Base-by-base conservation (phyloP, 495 filamentous ascomycete species). In the Friedmanniomyces simplex region DNA sequence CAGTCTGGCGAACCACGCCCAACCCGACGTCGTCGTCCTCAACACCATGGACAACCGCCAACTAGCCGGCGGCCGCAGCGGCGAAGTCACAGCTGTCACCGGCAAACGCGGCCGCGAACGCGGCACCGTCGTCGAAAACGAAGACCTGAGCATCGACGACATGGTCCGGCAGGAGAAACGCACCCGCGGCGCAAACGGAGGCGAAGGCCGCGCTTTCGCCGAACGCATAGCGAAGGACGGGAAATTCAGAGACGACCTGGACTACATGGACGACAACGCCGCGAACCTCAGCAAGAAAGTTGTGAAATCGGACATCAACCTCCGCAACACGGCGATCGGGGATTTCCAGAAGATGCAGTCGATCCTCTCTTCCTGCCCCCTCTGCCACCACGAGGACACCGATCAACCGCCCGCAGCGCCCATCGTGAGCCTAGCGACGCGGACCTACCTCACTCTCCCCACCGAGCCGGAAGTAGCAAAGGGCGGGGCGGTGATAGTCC, bases 241-340 rank as follows among this genome's bases (percentile, higher is more conserved):
- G 25, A 95, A 91, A 67, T 98, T 96, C 66, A 81, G 87, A 79
- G 85, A 94, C 63, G 88, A 96, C 66, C 77, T 97, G 51, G 91
- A 98, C 50, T 98, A 98, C 69, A 85, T 98, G 74, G 94, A 98
- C 68, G 93, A 97, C 58, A 96, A 97, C 67, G 93, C 93, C 18
- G 77, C 80, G 48, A 95, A 94, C 65, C 79, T 98, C 11, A 89
- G 91, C n/a, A 86, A 84, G 67, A 84, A 87, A 26, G 86, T 95
- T 3, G 86, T 91, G 61, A 91, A 88, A 67, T 89, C 84, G 55
- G 88, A 95, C 61, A 80, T 89, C 48, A 86, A 91, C 67, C 81
- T 98, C 62, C 93, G 86, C 68, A 96, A 91, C 66, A 79, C 82
- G 24, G 89, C 94, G 4, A 87, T 97, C 64, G 76, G 76, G 64